Conservation (phyloP, 495 filamentous ascomycete genomes). For the Aspergillus cavernicola region DNA sequence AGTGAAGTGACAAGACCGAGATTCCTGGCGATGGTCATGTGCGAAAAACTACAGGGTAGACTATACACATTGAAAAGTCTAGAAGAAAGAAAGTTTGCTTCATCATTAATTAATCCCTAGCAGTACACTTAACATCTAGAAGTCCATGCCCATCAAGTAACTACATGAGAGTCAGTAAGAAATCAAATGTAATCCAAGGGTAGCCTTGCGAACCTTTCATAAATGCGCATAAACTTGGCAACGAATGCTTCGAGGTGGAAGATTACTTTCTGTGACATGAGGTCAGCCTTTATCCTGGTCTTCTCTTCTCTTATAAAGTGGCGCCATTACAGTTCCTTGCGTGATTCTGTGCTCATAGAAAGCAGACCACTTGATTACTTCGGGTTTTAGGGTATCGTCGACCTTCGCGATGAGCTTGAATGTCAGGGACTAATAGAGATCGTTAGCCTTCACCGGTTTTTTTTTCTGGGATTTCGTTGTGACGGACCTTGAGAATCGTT, state of each 20-base stretch:
- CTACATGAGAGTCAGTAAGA: constrained; percentile 40
- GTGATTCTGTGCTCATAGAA: constrained; percentile 95
- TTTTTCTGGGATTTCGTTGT: background rate
- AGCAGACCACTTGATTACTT: constrained; percentile 92
- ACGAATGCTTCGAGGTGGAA: constrained; percentile 99
- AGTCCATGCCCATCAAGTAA: constrained; percentile 89
- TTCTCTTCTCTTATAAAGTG: background rate
- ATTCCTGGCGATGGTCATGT: too few relatives aligned
- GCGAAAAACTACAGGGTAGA: too few relatives aligned
- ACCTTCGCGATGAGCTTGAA: constrained; percentile 86
- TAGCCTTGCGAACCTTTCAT: constrained; percentile 60
- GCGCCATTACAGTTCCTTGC: constrained; percentile 68
- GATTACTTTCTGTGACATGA: constrained; percentile 71
- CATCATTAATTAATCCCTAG: constrained; percentile 35
- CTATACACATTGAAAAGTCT: too few relatives aligned
- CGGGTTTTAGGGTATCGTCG: constrained; percentile 82
- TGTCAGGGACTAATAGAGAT: constrained; percentile 59
- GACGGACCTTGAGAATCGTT: constrained; percentile 74
- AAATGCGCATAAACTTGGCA: constrained; percentile 94
- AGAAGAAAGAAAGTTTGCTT: too few relatives aligned
- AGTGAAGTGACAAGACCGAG: too few relatives aligned
- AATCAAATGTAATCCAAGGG: background rate
- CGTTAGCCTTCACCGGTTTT: constrained; percentile 6
- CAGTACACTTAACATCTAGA: constrained; percentile 34
- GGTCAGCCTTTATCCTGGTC: constrained; percentile 17